A percentile compares a stretch with the other conserved stretches of the same genome.
phyloP scores from a whole-genome alignment of 2,329 filamentous ascomycete genomes.

The Bimuria novae-zelandiae region DNA sequence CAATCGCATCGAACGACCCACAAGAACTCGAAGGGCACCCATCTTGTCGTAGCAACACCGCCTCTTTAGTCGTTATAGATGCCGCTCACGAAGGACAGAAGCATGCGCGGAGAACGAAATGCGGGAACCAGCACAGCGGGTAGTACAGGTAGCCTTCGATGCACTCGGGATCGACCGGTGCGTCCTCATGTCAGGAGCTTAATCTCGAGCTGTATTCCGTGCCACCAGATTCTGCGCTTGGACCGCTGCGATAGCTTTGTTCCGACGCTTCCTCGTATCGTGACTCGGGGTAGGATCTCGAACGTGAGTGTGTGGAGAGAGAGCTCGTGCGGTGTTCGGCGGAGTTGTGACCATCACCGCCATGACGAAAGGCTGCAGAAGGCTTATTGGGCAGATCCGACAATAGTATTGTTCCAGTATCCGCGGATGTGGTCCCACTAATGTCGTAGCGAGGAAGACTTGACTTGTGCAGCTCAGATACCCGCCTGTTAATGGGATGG shows the following conservation, averaged over 20 bases:
- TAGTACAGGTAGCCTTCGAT: constrained; percentile 35
- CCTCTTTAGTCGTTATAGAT: background rate
- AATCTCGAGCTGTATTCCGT: constrained; percentile 26
- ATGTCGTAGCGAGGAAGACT: constrained; percentile 8
- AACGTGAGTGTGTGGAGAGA: constrained; percentile 12
- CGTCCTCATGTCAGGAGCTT: constrained; percentile 32
- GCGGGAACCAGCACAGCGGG: constrained; percentile 40
- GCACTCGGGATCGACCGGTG: constrained; percentile 28
- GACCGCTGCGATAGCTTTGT: constrained; percentile 31
- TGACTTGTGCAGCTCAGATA: constrained; percentile 2
- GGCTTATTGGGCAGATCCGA: constrained; percentile 23
- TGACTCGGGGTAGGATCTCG: constrained; percentile 8
- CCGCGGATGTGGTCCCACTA: background rate
- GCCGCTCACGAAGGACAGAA: constrained; percentile 36
- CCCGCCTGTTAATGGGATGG: constrained; percentile 15
- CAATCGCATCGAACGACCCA: background rate
- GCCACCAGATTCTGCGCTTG: constrained; percentile 32
- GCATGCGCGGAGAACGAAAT: constrained; percentile 38
- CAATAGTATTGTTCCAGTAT: constrained; percentile 12
- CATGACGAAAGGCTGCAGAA: constrained; percentile 23
- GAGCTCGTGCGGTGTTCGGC: constrained; percentile 23
- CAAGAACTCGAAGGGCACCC: background rate
- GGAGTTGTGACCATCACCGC: constrained; percentile 33
- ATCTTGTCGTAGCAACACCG: background rate
- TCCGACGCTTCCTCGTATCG: constrained; percentile 26